Conservation (phyloP, 2,329 filamentous ascomycete species). For the Ophiostoma populinum region DNA sequence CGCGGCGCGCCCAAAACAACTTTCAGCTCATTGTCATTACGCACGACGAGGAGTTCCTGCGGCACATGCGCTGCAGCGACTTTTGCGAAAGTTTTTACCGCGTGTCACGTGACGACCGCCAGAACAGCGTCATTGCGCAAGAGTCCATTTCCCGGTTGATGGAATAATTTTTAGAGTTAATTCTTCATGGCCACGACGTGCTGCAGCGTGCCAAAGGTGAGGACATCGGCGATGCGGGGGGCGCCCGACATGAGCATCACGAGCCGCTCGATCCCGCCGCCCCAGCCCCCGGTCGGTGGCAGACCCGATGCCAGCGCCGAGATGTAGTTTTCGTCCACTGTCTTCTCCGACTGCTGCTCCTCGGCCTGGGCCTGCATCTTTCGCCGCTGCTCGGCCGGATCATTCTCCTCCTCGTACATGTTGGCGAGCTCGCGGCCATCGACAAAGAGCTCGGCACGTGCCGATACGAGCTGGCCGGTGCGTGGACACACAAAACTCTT, state of each 20-base stretch:
- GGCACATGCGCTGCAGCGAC: constrained; percentile 83
- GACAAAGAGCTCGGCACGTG: constrained; percentile 74
- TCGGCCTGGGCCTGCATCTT: constrained; percentile 52
- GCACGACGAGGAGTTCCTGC: constrained; percentile 91
- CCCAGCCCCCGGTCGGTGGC: constrained; percentile 95
- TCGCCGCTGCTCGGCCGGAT: constrained; percentile 64
- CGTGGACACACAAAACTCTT: constrained; percentile 63
- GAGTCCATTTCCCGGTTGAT: constrained; percentile 38
- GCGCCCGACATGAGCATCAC: constrained; percentile 79
- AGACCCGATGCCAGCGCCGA: constrained; percentile 73
- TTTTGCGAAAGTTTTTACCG: constrained; percentile 88
- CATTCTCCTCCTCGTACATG: constrained; percentile 97
- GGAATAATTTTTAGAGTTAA: constrained; percentile 11
- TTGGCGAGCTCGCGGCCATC: constrained; percentile 72
- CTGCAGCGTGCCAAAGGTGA: constrained; percentile 75
- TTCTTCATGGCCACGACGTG: constrained; percentile 32
- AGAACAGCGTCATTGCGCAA: constrained; percentile 74
- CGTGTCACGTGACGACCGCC: constrained; percentile 63
- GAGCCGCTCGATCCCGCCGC: constrained; percentile 77
- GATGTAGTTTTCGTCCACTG: constrained; percentile 64
- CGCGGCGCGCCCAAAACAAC: constrained; percentile 71
- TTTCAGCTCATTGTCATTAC: constrained; percentile 98
- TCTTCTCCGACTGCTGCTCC: constrained; percentile 27
- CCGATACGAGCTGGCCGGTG: constrained; percentile 56
- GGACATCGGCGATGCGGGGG: constrained; percentile 65